phyloP scores from a whole-genome alignment of 129 eudicot genomes.

The Helichrysum umbraculigerum region DNA sequence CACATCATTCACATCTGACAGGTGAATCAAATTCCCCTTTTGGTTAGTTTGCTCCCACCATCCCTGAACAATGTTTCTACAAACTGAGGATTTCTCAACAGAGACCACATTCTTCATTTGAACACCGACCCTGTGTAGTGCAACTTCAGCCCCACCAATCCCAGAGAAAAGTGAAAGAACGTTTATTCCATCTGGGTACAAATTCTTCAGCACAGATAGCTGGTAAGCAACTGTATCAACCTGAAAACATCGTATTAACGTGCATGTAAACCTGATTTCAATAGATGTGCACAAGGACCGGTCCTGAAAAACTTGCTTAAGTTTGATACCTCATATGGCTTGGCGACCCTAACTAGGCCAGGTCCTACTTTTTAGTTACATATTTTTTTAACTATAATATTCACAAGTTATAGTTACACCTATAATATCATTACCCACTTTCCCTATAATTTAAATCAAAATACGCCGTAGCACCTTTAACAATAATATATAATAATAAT shows the following conservation, averaged over 20 bases:
- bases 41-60: constrained; percentile 49
- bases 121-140: constrained; percentile 24
- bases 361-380: not conserved
- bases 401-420: too few relatives aligned
- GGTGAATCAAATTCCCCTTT: constrained; percentile 31
- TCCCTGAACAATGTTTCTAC: constrained; percentile 10
- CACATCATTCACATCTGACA: constrained; percentile 21
- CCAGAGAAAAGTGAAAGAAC: constrained; percentile 1
- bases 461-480: not conserved
- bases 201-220: constrained; percentile 28
- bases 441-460: not conserved
- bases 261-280: not conserved
- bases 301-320: not conserved
- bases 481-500: too few relatives aligned
- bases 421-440: too few relatives aligned
- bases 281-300: not conserved
- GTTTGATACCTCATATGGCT: not conserved
- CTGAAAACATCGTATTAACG: not conserved
- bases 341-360: not conserved
- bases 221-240: constrained; percentile 51
- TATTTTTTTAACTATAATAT: not conserved
- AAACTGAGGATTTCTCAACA: constrained; percentile 32
- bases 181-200: constrained; percentile 1
- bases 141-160: constrained; percentile 13
- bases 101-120: constrained; percentile 42